A percentile compares a stretch with the other conserved stretches of the same genome.
Conservation (phyloP, 495 filamentous ascomycete genomes). For the Aspergillus panamensis region DNA sequence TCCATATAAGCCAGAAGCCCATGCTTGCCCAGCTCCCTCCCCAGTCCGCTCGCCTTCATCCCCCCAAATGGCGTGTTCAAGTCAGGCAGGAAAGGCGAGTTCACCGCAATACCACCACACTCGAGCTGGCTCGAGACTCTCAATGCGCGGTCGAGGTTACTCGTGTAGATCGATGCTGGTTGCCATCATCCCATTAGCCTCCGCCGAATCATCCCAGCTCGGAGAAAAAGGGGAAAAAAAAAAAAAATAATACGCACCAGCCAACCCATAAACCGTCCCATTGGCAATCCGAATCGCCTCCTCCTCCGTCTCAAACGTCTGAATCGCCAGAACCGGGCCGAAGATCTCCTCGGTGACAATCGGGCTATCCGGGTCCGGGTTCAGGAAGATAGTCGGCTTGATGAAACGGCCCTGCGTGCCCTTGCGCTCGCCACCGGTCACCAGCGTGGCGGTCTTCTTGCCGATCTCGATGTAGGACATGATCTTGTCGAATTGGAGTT, state of each 20-base stretch:
- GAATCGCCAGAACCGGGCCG: slow-evolving; percentile 39
- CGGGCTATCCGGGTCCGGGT: slow-evolving; percentile 26
- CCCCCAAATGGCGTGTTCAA: slow-evolving; percentile 9
- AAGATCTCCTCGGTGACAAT: slow-evolving; percentile 43
- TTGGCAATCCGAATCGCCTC: slow-evolving; percentile 36
- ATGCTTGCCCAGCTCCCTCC: slow-evolving; percentile 8
- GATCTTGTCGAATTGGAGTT: slow-evolving; percentile 57
- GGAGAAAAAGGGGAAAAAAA: background rate
- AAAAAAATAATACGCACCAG: slow-evolving; percentile 30
- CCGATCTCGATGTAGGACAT: slow-evolving; percentile 84
- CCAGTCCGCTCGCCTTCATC: slow-evolving; percentile 6
- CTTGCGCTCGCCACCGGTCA: slow-evolving; percentile 9
- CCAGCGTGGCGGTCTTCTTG: slow-evolving; percentile 56
- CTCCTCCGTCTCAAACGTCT: slow-evolving; percentile 35
- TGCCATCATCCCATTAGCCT: background rate
- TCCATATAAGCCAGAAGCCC: slow-evolving; percentile 11
- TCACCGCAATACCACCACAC: slow-evolving; percentile 48
- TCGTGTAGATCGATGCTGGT: slow-evolving; percentile 25
- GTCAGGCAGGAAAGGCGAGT: slow-evolving; percentile 12
- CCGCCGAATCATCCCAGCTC: background rate
- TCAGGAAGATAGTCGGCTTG: slow-evolving; percentile 42
- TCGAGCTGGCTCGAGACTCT: slow-evolving; percentile 44
- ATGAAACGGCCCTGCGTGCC: slow-evolving; percentile 41
- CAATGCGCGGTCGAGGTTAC: slow-evolving; percentile 42
- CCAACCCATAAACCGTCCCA: slow-evolving; percentile 34